These are phyloP conservation scores for Botryotinia calthae DNA, from an alignment of 2,329 filamentous ascomycete species.

Conservation along the genomic window DNA sequence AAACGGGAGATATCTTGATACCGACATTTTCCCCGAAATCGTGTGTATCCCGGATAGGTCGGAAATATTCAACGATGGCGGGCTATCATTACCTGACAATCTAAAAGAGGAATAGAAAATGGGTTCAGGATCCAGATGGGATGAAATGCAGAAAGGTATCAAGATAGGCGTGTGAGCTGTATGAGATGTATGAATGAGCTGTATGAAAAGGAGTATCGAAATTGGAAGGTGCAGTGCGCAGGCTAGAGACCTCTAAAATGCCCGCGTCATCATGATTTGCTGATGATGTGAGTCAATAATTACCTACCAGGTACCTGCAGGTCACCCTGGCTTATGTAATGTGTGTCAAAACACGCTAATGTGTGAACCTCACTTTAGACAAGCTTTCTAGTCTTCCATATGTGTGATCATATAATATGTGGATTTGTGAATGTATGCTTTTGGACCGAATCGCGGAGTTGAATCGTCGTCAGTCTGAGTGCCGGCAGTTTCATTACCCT, in stretches of 20 bases:
- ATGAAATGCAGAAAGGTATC: conserved; percentile 3
- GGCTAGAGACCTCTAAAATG: neutral
- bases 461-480: neutral
- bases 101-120: neutral
- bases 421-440: neutral
- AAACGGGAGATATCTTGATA: conserved; percentile 49
- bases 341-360: neutral
- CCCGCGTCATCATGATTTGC: neutral
- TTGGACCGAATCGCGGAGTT: neutral
- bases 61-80: neutral
- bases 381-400: neutral
- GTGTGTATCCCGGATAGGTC: conserved; percentile 13
- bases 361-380: neutral
- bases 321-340: conserved; percentile 10
- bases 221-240: neutral
- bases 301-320: neutral
- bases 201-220: neutral
- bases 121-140: neutral
- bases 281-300: neutral
- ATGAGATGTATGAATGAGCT: neutral
- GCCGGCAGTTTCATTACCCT: neutral
- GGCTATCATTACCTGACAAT: neutral
- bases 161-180: neutral
- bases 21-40: conserved; percentile 13
- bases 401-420: neutral